Conservation (phyloP, 2,329 filamentous ascomycete species). For the Epichloe hybrida region DNA sequence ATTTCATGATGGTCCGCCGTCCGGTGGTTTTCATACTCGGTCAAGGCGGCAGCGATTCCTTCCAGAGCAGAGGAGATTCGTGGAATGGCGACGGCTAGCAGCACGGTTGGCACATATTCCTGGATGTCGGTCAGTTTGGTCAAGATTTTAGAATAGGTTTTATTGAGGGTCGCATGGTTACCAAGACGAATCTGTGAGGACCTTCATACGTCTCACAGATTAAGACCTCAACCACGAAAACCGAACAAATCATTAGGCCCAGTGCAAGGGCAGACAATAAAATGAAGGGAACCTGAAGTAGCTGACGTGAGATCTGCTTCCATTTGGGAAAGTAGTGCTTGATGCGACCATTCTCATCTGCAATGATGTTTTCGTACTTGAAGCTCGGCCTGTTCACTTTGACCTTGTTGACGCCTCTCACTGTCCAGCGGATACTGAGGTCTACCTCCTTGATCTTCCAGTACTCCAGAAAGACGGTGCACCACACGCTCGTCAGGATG, state of each 20-base stretch:
- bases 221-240: conserved; percentile 62
- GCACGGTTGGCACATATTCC: conserved; percentile 59
- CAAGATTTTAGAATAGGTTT: too few relatives aligned
- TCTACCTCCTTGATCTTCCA: conserved; percentile 68
- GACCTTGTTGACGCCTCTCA: conserved; percentile 52
- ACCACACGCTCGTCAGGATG: conserved; percentile 53
- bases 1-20: conserved; percentile 55
- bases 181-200: conserved; percentile 51
- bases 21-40: conserved; percentile 62
- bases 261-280: conserved; percentile 43
- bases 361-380: conserved; percentile 44
- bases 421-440: conserved; percentile 58
- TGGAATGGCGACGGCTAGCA: conserved; percentile 54
- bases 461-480: conserved; percentile 62
- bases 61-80: conserved; percentile 51
- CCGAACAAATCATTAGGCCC: conserved; percentile 52
- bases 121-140: conserved; percentile 14
- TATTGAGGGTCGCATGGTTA: conserved; percentile 18
- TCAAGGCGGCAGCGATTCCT: conserved; percentile 47
- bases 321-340: conserved; percentile 48
- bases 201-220: conserved; percentile 63
- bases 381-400: conserved; percentile 55
- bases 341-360: conserved; percentile 50
- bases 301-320: conserved; percentile 51
- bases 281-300: conserved; percentile 58